phyloP scores from a whole-genome alignment of 108 stramenopile species.

The Cyclotella distinguenda region DNA sequence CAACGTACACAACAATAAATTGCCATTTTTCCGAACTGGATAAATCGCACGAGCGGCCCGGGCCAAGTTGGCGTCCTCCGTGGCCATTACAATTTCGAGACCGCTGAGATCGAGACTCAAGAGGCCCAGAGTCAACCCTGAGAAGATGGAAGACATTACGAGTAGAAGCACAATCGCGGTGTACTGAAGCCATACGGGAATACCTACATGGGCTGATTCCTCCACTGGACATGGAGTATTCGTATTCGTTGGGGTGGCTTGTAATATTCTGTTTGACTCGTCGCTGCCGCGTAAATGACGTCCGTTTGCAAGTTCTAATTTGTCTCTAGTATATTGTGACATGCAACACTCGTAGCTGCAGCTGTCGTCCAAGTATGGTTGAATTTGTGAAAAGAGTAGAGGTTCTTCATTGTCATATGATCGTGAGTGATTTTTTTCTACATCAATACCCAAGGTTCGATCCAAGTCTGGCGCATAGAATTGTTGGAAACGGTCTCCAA shows the following conservation, averaged over 20 bases:
- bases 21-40: slow-evolving; percentile 92
- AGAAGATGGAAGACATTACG: slow-evolving; percentile 81
- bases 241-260: neutral
- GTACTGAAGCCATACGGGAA: slow-evolving; percentile 62
- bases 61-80: slow-evolving; percentile 58
- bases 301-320: neutral
- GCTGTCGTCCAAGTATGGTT: no score
- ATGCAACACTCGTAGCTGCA: slow-evolving; percentile 17
- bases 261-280: slow-evolving; percentile 6
- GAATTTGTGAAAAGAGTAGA: neutral
- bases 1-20: slow-evolving; percentile 95
- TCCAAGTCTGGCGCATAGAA: no score
- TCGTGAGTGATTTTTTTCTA: no score
- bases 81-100: slow-evolving; percentile 93
- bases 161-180: slow-evolving; percentile 62
- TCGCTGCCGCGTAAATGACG: slow-evolving; percentile 2
- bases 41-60: slow-evolving; percentile 72
- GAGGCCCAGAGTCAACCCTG: slow-evolving; percentile 93
- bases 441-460: no score
- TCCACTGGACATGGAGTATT: neutral
- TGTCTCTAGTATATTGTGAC: neutral
- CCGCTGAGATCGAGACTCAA: slow-evolving; percentile 95
- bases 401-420: neutral
- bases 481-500: no score
- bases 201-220: neutral